phyloP scores from a whole-genome alignment of 192 early-diverging fungal species.

The Coemansia sp. region DNA sequence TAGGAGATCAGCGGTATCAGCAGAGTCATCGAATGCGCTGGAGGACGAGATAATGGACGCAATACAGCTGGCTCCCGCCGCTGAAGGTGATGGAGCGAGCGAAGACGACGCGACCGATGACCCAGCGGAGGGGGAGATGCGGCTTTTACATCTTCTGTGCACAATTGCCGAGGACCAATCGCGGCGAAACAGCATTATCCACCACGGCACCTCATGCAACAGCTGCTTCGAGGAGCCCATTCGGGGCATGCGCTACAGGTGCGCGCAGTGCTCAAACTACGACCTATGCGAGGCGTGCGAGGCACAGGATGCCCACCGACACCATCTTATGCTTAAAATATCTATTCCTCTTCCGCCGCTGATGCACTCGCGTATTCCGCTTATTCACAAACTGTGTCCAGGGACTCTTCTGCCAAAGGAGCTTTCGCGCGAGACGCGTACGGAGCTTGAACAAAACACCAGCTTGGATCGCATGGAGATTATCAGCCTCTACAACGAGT shows the following conservation, averaged over 20 bases:
- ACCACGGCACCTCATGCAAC: conserved; percentile 90
- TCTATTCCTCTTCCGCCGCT: conserved; percentile 88
- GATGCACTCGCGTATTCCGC: conserved; percentile 71
- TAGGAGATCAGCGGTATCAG: not conserved
- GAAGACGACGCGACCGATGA: conserved; percentile 4
- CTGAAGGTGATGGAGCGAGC: not conserved
- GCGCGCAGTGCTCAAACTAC: conserved; percentile 89
- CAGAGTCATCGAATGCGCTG: not conserved
- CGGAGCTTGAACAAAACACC: conserved; percentile 18
- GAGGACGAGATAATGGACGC: not conserved
- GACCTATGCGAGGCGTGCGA: conserved; percentile 95
- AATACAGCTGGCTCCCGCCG: not conserved
- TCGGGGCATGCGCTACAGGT: conserved; percentile 88
- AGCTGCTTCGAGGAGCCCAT: conserved; percentile 85
- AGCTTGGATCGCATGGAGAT: conserved; percentile 78
- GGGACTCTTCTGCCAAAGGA: conserved; percentile 46
- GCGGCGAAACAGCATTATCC: conserved; percentile 59
- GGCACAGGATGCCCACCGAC: conserved; percentile 73
- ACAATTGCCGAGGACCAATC: conserved; percentile 87
- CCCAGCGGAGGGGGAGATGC: conserved; percentile 38
- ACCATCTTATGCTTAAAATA: conserved; percentile 90
- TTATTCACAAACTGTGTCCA: conserved; percentile 78
- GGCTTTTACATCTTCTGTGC: conserved; percentile 69
- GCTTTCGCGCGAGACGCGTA: conserved; percentile 10
- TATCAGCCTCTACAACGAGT: conserved; percentile 83